Base-by-base conservation (phyloP, 257 asterid genomes). In the Euphrasia confusa region DNA sequence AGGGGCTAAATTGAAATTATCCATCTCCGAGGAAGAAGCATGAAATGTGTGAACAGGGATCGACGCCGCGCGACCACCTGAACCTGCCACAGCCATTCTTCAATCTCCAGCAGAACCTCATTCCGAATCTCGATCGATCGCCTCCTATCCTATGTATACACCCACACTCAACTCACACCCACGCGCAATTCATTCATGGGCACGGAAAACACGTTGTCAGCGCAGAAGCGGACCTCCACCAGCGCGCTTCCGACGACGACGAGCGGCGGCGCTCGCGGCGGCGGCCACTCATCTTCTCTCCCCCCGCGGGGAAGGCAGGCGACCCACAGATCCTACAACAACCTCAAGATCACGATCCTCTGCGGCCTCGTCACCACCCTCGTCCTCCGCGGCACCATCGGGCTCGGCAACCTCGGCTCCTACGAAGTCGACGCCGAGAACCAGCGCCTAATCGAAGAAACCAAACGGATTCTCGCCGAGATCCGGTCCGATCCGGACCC, bases 371-470 rank as follows among this genome's bases (percentile, higher is more conserved):
- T 90, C 63, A 90, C 97, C 11, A 81, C 85, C 62, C 83, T 90
- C 24, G 97, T 90, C 4, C 82, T 90, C 4, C 93, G 96, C 8
- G 97, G 97, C 60, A 90, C 97, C 7, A 85, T 87, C 62, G 96
- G 97, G 37, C 64, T 90, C 65, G 86, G 94, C 13, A 81, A 63
- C 72, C 87, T 90, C 58, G 77, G 69, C 2, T 75, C 96, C 24
- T 21, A 21, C 24, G 24, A 21, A 21, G 24, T 1, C 3, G 97
- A 90, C 2, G 80, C 87, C 1, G 88, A 77, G 60, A 84, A 70
- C 71, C 84, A 73, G 74, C 80, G 76, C n/a, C 76, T 87, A 54
- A 53, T 68, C 4, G 89, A 85, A 13, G 96, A 87, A 52, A 87
- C 90, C 30, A 79, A 78, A 30, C 87, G 90, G 76, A 79, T 90